Conservation (phyloP, 2,329 filamentous ascomycete genomes). For the Pleurostoma richardsiae region DNA sequence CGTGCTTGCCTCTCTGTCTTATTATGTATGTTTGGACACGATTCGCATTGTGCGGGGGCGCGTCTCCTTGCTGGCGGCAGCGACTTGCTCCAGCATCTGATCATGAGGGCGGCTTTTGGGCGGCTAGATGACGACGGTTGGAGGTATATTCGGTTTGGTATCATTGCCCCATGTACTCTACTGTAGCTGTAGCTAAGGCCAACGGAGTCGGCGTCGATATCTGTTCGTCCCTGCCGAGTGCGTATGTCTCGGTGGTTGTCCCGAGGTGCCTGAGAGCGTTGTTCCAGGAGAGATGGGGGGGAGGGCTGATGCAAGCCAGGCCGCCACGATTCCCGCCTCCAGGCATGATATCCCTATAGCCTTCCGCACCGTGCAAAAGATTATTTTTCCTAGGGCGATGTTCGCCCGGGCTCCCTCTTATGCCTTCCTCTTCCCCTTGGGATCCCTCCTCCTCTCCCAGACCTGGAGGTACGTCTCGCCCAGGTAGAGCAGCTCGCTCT, state of each 20-base stretch:
- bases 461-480: slow-evolving; percentile 95
- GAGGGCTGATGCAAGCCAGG: no score
- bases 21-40: not conserved
- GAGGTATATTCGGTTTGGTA: not conserved
- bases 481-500: slow-evolving; percentile 84
- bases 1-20: not conserved
- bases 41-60: not conserved
- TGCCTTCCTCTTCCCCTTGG: slow-evolving; percentile 30
- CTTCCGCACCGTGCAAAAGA: no score
- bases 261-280: no score
- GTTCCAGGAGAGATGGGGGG: no score
- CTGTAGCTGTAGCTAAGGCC: not conserved
- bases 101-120: no score
- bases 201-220: not conserved
- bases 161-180: not conserved
- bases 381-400: no score
- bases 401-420: not conserved
- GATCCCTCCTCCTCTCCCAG: slow-evolving; percentile 76
- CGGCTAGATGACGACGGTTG: not conserved
- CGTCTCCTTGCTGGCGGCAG: no score
- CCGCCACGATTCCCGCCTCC: no score
- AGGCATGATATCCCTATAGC: no score
- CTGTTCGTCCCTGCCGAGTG: not conserved
- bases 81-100: no score
- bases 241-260: no score